Evolutionary conservation across 75 land plant species (phyloP), one percentile per base, ranked within the genome.

Genomic region (Cryptomeria japonica): DNA sequence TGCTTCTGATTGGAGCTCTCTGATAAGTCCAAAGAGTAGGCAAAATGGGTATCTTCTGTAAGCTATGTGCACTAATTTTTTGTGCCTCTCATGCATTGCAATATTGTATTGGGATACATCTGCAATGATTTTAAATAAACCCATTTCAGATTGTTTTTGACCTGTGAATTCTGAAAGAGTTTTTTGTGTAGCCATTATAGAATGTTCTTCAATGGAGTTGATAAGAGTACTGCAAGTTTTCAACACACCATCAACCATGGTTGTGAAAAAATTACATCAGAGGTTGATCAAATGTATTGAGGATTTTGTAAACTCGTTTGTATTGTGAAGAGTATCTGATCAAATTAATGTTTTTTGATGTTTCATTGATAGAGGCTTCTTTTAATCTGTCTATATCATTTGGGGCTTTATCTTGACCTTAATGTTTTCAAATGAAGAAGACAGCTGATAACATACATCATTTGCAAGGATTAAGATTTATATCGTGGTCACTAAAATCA

Each of bases 21-120:
- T 82, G 84, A 82, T 10, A 82, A 42, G 84, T 82, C 84, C 84
- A 82, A 82, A 82, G 47, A 80, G 83, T 80, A 42, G 42, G 83
- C 39, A 42, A 28, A 12, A 82, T 73, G 77, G 36, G 2, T 73
- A 73, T 14, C 3, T 5, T 37, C 42, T 42, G 47, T 80, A 25
- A 80, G 37, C 18, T 80, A 41, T 5, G 22, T n/a, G 8, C 73
- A 28, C 8, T 70, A 70, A 3, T 70, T 8, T 70, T 6, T 73
- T 73, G 76, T 73, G 76, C 76, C 37, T 73, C 34, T 32, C 32
- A 32, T 73, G 32, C 76, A 73, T 32, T 73, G 76, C 31, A 32
- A 8, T 73, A 32, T 32, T 73, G 37, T 32, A 32, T 32, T 73
- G 36, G 36, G 76, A 73, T 32, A 73, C 14, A 73, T 73, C 7